Base-by-base conservation (phyloP, 2,329 filamentous ascomycete species). In the Ophiostoma piceae region DNA sequence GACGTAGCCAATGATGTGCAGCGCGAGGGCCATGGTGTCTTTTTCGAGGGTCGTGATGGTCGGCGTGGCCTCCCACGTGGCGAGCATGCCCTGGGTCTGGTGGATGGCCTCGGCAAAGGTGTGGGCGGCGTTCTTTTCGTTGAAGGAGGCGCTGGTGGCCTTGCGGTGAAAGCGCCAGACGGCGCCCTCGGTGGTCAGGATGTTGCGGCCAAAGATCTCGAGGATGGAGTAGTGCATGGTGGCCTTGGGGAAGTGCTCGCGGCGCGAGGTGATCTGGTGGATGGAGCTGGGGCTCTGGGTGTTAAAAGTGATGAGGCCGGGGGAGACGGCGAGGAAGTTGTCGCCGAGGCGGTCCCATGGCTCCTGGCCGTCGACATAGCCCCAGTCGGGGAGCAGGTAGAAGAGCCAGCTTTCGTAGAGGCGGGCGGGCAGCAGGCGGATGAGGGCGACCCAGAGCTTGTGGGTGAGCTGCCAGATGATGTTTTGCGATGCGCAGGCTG, bases 141-240 rank as follows among this genome's bases (percentile, higher is more conserved):
- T 92, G 78, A 94, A 94, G 3, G 87, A 87, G 0, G 90, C 87
- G 37, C 88, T 86, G 0, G 88, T 90, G 62, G 88, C 84, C 78
- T 90, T 92, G 72, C 91, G 85, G 77, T 94, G 91, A 78, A 86
- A 83, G 41, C 88, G 87, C 91, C 90, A 94, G 37, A 84, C 79
- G 0, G 81, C 76, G 1, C 90, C 90, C 77, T 94, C 91, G 1
- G 88, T 87, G 0, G 87, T 87, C 29, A 94, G 79, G 1, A 94
- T 84, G 76, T 92, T 94, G 70, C 87, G 83, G 47, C 91, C 91
- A 76, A 90, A 94, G 29, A 90, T 80, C 66, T 87, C 83, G 39
- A 91, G 79, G 16, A 85, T 80, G 22, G 77, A 77, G 75, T 91
- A 91, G 69, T 85, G 79, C 71, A 85, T 78, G 16, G 85, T 83